Base-by-base conservation (phyloP, 495 filamentous ascomycete species). In the Aspergillus affinis region DNA sequence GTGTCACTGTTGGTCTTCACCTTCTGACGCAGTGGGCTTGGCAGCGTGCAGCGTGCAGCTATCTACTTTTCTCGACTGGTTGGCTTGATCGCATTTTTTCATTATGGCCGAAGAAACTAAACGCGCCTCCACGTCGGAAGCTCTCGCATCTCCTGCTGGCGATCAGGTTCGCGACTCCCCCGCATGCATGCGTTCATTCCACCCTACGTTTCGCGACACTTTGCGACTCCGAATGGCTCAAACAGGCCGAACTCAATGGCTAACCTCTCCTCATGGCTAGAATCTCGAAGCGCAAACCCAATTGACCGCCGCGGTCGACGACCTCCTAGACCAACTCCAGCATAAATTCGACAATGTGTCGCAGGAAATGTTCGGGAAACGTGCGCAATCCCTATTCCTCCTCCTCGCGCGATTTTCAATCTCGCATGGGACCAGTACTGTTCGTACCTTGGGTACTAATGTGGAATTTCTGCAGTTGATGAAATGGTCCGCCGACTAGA, bases 401-500 rank as follows among this genome's bases (percentile, higher is more conserved):
- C 17, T 32, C 10, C 5, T 30, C 30, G 7, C 54, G 36, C 36
- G 36, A 10, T 4, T 5, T 41, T 15, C 4, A 2, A 26, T 26
- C 6, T 41, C 12, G 36, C 36, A 15, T 1, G 36, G 15, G 36
- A 8, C 36, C 13, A 41, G 36, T 32, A 8, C 6, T 3, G 30
- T 6, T 8, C 10, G 6, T 13, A 21, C 1, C 4, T 13, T 10
- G 6, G 46, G 20, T 48, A 12, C 41, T 45, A 27, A 48, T 18
- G 44, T 17, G 15, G 15, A 13, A n/a, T n/a, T 23, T 17, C 48
- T 44, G 30, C 62, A 97, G 92, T 98, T 87, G 93, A 98, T 66
- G 94, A 97, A 57, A 97, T 98, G 93, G 88, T 91, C 13, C 81
- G 88, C 60, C 88, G 93, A 18, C 75, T 98, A 5, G 93, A 98